Evolutionary conservation across 1,139 yeast genomes (phyloP).

Genomic region (Kodamaea anthophila): DNA sequence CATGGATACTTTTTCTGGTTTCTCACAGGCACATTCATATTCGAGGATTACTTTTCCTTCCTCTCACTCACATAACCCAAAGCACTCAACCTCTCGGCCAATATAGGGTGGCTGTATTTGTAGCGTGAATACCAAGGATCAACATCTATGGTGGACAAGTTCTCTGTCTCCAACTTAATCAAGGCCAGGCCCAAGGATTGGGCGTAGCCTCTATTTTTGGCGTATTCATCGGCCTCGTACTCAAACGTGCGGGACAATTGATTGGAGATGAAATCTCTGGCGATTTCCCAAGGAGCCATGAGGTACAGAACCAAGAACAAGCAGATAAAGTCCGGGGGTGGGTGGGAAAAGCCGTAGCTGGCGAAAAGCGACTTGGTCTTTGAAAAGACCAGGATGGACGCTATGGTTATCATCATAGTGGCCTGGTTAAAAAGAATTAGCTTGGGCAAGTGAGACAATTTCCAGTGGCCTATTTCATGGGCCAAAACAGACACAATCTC

Average conservation of each 20-base stretch:
- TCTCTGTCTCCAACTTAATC: slow-evolving; percentile 70
- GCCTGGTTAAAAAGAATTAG: slow-evolving; percentile 59
- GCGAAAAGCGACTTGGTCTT: slow-evolving; percentile 70
- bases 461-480: slow-evolving; percentile 98
- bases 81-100: slow-evolving; percentile 80
- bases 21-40: too few species aligned
- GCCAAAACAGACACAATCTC: slow-evolving; percentile 94
- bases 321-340: slow-evolving; percentile 82
- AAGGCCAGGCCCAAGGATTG: slow-evolving; percentile 65
- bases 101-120: slow-evolving; percentile 84
- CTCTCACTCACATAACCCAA: slow-evolving; percentile 47
- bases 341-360: slow-evolving; percentile 66
- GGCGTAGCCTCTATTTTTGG: slow-evolving; percentile 66
- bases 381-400: slow-evolving; percentile 72
- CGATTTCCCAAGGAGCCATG: slow-evolving; percentile 69
- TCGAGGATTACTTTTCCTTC: slow-evolving; percentile 35
- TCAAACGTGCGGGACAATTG: slow-evolving; percentile 77
- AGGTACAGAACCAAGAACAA: slow-evolving; percentile 61
- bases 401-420: slow-evolving; percentile 59
- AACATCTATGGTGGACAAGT: slow-evolving; percentile 77
- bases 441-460: slow-evolving; percentile 73
- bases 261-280: slow-evolving; percentile 60
- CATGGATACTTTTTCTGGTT: too few species aligned
- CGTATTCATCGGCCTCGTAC: slow-evolving; percentile 88
- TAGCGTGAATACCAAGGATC: slow-evolving; percentile 87